These are phyloP conservation scores for Penstemon newberryi DNA, from an alignment of 257 asterid genomes.

Conservation along the genomic window DNA sequence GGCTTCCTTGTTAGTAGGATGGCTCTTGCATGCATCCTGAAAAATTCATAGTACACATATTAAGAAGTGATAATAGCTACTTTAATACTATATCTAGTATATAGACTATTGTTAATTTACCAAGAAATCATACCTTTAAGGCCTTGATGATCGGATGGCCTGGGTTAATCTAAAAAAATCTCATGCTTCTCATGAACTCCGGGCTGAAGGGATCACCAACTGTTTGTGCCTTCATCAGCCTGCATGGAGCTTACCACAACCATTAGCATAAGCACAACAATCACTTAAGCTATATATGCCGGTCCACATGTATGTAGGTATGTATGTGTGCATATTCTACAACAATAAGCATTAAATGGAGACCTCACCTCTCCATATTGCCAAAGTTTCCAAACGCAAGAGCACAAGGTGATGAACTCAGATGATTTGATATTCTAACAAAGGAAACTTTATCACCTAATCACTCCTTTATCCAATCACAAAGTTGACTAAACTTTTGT, in stretches of 20 bases:
- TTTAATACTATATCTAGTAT: background rate
- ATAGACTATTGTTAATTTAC: background rate
- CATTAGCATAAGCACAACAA: conserved; percentile 1
- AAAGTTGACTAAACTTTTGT: conserved; percentile 77
- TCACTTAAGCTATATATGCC: too few species aligned
- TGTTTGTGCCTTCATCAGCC: conserved; percentile 95
- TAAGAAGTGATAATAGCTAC: too few species aligned
- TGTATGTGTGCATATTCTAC: background rate
- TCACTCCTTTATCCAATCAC: conserved; percentile 90
- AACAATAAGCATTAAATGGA: background rate
- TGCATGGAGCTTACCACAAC: conserved; percentile 37
- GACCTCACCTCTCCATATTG: conserved; percentile 86
- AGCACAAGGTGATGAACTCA: conserved; percentile 90
- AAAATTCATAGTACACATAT: conserved; percentile 14
- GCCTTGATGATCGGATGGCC: conserved; percentile 80
- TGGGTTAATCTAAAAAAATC: conserved; percentile 94
- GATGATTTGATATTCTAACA: conserved; percentile 88
- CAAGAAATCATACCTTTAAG: conserved; percentile 46
- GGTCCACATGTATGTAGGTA: too few species aligned
- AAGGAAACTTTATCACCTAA: conserved; percentile 80
- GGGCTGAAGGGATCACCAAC: conserved; percentile 71
- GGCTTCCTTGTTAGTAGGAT: conserved; percentile 86
- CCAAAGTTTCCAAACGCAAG: conserved; percentile 98
- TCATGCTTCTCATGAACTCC: conserved; percentile 85
- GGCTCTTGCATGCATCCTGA: conserved; percentile 79